Conservation (phyloP, 257 asterid genomes). For the Plantago major region DNA sequence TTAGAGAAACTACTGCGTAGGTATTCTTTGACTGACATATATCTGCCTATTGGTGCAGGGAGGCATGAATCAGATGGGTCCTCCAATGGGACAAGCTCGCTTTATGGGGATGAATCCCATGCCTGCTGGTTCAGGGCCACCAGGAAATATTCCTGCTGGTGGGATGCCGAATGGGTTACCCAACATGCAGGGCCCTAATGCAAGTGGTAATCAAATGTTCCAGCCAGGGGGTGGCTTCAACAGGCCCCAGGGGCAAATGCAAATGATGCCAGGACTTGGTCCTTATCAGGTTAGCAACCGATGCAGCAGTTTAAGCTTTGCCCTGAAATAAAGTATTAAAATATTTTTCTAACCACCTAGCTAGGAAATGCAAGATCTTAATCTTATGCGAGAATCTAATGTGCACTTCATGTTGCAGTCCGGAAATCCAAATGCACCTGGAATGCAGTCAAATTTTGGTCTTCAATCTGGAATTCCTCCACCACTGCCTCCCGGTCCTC, state of each 20-base stretch:
- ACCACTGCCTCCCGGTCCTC: slow-evolving; percentile 94
- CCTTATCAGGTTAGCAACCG: slow-evolving; percentile 68
- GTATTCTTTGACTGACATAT: slow-evolving; percentile 18
- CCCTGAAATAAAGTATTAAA: not conserved
- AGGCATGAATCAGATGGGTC: slow-evolving; percentile 78
- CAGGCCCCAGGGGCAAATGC: slow-evolving; percentile 77
- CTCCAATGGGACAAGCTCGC: slow-evolving; percentile 76
- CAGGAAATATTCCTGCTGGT: slow-evolving; percentile 61
- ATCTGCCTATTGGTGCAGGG: slow-evolving; percentile 59
- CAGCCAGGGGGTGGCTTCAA: slow-evolving; percentile 76
- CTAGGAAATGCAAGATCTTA: not conserved
- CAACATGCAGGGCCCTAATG: slow-evolving; percentile 49
- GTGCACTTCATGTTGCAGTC: slow-evolving; percentile 37
- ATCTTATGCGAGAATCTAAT: not conserved
- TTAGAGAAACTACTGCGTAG: not conserved
- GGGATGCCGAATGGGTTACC: slow-evolving; percentile 48
- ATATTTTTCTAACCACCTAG: not conserved
- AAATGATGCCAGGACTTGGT: slow-evolving; percentile 84
- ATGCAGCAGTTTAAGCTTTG: slow-evolving; percentile 2
- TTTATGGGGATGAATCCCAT: slow-evolving; percentile 68
- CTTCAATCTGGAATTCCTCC: slow-evolving; percentile 77
- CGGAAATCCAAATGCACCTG: slow-evolving; percentile 71
- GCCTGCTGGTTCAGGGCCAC: slow-evolving; percentile 72
- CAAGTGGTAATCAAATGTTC: slow-evolving; percentile 70
- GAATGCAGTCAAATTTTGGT: slow-evolving; percentile 56